Percentiles rank a stretch among this genome's conserved stretches.
Conservation (phyloP, 1,139 yeast genomes). For the Geotrichum bryndzae region DNA sequence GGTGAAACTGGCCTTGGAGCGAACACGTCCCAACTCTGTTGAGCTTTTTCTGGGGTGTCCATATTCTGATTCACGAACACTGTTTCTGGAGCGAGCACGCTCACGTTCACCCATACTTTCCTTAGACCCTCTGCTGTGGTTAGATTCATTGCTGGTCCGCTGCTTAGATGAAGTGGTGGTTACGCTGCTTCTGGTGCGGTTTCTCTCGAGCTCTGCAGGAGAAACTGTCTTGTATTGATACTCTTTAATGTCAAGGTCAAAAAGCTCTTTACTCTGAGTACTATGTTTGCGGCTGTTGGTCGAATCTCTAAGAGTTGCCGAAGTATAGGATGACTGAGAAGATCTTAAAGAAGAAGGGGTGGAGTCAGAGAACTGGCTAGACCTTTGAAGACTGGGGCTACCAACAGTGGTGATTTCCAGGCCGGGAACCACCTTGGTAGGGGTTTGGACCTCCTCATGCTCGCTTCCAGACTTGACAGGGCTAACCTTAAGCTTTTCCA, state of each 20-base stretch:
- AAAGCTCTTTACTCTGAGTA: not conserved
- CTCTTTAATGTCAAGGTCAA: not conserved
- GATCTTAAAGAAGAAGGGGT: slow-evolving; percentile 22
- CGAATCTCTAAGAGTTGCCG: slow-evolving; percentile 32
- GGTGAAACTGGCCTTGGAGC: not conserved
- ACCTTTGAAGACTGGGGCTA: not conserved
- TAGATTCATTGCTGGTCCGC: not conserved
- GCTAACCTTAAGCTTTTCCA: slow-evolving; percentile 54
- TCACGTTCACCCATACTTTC: not conserved
- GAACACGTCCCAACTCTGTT: not conserved
- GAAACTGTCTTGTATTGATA: not conserved
- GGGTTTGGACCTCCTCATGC: not conserved
- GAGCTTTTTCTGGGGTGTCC: not conserved
- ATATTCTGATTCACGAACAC: not conserved
- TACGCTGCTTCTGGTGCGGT: not conserved
- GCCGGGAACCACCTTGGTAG: not conserved
- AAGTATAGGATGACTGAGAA: slow-evolving; percentile 33
- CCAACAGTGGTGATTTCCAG: not conserved
- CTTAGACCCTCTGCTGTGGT: not conserved
- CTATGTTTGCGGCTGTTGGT: slow-evolving; percentile 21
- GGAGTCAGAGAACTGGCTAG: slow-evolving; percentile 4
- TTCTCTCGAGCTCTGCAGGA: not conserved
- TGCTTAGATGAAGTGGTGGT: not conserved
- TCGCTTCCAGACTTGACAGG: not conserved
- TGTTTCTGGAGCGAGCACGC: not conserved